These are phyloP conservation scores for Auricularia cornea DNA, from an alignment of 768 basidiomycete species.

Conservation along the genomic window DNA sequence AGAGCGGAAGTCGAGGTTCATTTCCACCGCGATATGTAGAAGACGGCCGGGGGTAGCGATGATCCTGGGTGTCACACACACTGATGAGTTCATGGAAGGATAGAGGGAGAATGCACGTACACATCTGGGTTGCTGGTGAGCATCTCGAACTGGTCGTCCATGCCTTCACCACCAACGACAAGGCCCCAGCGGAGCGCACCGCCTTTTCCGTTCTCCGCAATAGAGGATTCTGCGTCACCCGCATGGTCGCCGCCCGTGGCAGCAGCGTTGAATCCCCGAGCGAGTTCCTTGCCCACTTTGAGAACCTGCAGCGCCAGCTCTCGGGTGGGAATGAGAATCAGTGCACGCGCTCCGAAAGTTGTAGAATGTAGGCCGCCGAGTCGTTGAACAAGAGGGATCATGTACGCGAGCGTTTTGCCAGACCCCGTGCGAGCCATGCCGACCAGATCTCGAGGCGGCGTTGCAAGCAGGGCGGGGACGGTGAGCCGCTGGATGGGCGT, in stretches of 20 bases:
- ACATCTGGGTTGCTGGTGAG: conserved; percentile 91
- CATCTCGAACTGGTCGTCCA: conserved; percentile 96
- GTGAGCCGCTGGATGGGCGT: conserved; percentile 93
- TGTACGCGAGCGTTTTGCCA: conserved; percentile 93
- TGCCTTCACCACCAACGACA: conserved; percentile 88
- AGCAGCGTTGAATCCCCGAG: conserved; percentile 63
- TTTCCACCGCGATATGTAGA: conserved; percentile 93
- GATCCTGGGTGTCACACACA: conserved; percentile 48
- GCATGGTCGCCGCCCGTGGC: conserved; percentile 51
- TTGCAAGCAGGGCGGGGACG: conserved; percentile 75
- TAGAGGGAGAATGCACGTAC: conserved; percentile 40
- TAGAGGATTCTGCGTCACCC: conserved; percentile 50
- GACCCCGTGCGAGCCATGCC: conserved; percentile 99
- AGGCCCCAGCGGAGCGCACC: conserved; percentile 79
- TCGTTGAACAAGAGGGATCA: conserved; percentile 84
- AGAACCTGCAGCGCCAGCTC: conserved; percentile 92
- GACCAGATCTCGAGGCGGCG: conserved; percentile 85
- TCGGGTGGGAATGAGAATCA: conserved; percentile 86
- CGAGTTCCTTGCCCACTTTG: conserved; percentile 92
- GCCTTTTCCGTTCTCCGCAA: conserved; percentile 39
- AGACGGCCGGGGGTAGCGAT: conserved; percentile 97
- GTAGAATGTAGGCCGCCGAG: conserved; percentile 74
- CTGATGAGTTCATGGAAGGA: conserved; percentile 7
- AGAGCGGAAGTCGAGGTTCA: conserved; percentile 84
- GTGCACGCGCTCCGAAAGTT: conserved; percentile 73